A percentile compares a stretch with the other conserved stretches of the same genome.
Evolutionary conservation across 108 stramenopile genomes (phyloP).

Genomic region (Cylindrotheca fusiformis): DNA sequence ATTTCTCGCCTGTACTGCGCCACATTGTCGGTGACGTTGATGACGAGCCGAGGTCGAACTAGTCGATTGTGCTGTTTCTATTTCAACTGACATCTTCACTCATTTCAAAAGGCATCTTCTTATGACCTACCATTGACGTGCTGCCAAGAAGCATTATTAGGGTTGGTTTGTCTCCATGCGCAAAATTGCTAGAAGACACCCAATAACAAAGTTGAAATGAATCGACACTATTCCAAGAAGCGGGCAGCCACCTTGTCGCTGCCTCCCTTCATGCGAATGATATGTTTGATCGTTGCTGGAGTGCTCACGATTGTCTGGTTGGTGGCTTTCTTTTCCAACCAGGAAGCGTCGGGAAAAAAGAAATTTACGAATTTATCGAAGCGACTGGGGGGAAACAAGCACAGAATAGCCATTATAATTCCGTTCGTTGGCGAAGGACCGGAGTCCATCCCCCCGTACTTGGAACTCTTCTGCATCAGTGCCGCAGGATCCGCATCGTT

Average conservation of each 20-base stretch:
- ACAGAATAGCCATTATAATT: constrained; percentile 64
- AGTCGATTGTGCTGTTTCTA: no score
- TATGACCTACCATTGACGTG: no score
- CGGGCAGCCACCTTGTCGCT: constrained; percentile 3
- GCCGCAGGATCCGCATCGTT: constrained; percentile 62
- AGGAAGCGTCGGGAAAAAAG: constrained; percentile 2
- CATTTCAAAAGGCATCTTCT: no score
- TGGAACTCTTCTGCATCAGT: constrained; percentile 74
- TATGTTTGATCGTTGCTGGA: constrained; percentile 4
- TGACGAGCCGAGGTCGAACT: no score
- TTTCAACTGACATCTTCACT: no score
- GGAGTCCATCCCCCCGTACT: constrained; percentile 72
- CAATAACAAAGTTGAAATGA: no score
- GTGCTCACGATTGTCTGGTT: neutral
- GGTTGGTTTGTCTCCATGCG: no score
- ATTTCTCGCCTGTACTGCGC: no score
- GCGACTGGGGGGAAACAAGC: constrained; percentile 9
- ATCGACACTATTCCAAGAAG: no score
- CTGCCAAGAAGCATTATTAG: no score
- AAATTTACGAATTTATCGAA: neutral
- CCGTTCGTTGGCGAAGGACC: constrained; percentile 69
- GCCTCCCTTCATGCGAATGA: constrained; percentile 11
- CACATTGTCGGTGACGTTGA: no score
- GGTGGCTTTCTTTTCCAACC: neutral
- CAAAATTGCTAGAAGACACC: no score